Evolutionary conservation across 2,329 filamentous ascomycete genomes (phyloP).

Genomic region (Alternaria gansuensis): DNA sequence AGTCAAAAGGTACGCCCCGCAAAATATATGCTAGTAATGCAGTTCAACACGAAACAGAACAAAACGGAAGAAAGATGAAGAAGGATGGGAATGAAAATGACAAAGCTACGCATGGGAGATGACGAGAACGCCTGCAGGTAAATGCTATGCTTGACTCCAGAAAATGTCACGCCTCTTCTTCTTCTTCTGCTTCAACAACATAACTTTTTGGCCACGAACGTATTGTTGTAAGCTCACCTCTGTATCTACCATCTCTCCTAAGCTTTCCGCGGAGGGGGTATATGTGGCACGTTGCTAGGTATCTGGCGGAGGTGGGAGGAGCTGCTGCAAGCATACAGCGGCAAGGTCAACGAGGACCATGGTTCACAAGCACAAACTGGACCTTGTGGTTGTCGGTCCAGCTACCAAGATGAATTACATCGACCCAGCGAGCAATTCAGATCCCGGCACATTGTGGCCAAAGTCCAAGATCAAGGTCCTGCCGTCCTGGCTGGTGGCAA

Average conservation of each 20-base stretch:
- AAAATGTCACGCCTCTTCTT: background rate
- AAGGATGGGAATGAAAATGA: background rate
- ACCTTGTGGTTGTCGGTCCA: background rate
- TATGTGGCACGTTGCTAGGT: background rate
- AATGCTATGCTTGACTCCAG: conserved; percentile 17
- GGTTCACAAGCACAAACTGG: background rate
- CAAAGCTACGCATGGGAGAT: conserved; percentile 3
- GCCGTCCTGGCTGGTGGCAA: conserved; percentile 93
- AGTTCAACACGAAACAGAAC: conserved; percentile 36
- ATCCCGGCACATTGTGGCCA: conserved; percentile 67
- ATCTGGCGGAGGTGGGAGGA: conserved; percentile 1
- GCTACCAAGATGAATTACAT: conserved; percentile 8
- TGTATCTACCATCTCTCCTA: background rate
- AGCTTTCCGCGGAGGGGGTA: conserved; percentile 3
- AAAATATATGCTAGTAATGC: conserved; percentile 11
- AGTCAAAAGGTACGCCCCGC: background rate
- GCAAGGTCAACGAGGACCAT: conserved; percentile 1
- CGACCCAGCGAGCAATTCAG: conserved; percentile 57
- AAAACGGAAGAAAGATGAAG: conserved; percentile 7
- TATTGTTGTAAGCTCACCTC: background rate
- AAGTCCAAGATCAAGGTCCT: conserved; percentile 96
- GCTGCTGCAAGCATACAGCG: conserved; percentile 1
- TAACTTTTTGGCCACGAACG: background rate
- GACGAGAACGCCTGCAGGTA: conserved; percentile 4
- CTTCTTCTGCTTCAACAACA: background rate